These are phyloP conservation scores for Skeletonema marinoi DNA, from an alignment of 108 stramenopile species.

Conservation along the genomic window DNA sequence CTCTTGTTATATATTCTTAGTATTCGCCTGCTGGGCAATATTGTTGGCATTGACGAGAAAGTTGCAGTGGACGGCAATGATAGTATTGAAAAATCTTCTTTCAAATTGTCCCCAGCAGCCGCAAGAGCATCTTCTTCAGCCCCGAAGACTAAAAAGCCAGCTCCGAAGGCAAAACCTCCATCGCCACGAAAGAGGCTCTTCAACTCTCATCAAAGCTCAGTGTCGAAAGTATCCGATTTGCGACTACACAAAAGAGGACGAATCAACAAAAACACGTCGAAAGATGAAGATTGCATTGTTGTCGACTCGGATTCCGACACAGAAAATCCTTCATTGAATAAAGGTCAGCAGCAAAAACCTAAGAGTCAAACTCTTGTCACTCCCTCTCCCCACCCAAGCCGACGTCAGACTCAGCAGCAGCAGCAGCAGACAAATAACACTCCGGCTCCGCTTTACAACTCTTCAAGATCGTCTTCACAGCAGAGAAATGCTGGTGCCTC, in stretches of 20 bases:
- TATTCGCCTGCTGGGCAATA: slow-evolving; percentile 64
- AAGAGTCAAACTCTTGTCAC: slow-evolving; percentile 22
- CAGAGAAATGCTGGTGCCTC: background rate
- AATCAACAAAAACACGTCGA: background rate
- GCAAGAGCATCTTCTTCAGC: slow-evolving; percentile 15
- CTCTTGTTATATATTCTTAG: background rate
- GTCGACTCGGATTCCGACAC: slow-evolving; percentile 12
- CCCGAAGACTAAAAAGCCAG: slow-evolving; percentile 16
- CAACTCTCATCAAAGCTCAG: slow-evolving; percentile 25
- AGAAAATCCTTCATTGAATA: slow-evolving; percentile 1
- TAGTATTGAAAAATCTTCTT: slow-evolving; percentile 33
- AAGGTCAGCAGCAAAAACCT: background rate
- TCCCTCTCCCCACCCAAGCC: slow-evolving; percentile 42
- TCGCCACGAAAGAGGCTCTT: slow-evolving; percentile 25
- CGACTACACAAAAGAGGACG: slow-evolving; percentile 41
- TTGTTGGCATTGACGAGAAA: slow-evolving; percentile 71
- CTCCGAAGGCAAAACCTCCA: background rate
- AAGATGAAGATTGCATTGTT: slow-evolving; percentile 31
- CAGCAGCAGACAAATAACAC: background rate
- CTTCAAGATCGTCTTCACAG: background rate
- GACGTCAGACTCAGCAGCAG: background rate
- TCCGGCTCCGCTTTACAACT: slow-evolving; percentile 12
- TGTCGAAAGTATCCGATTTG: slow-evolving; percentile 36
- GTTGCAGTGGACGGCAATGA: slow-evolving; percentile 43
- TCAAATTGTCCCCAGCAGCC: slow-evolving; percentile 34